Evolutionary conservation across 73 alveolate genomes (phyloP), one percentile per base, ranked within the genome.

Genomic region (Stentor roeselii): DNA sequence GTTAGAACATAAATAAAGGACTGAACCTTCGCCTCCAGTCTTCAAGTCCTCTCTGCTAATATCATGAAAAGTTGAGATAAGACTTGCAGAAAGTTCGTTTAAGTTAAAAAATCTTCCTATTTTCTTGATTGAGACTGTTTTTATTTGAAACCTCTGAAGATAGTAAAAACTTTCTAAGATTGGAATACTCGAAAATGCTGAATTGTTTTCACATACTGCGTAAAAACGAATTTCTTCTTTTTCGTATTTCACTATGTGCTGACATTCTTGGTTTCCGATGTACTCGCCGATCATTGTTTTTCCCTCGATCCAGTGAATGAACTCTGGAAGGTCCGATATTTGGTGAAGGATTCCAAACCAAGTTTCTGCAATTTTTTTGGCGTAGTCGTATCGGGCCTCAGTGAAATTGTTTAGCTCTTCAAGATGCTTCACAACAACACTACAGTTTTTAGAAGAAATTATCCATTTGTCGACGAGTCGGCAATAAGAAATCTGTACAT

Each of bases 1-100:
- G 6, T 11, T 11, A 50, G 6, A 50, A 11, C 67, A 11, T 11
- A 50, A 50, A 50, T 11, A 50, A 21, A 50, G 67, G 21, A 96
- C 98, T 27, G 98, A 88, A 35, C 99, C 99, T 90, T 96, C 99
- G 83, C 95, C 98, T 86, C 94, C 99, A 59, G 83, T 89, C 50
- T 90, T 87, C 39, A 95, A 95, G 60, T 93, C 82, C 86, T 91
- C 90, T 92, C 84, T 84, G 34, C 94, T 92, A 15, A 96, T 93
- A 58, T 82, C 60, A n/a, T 61, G 82, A 82, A 87, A 94, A 89
- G 88, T 89, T 2, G 78, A 75, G 82, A 37, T 76, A 74, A 94
- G 80, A 36, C 59, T 83, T 35, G 80, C 93, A 85, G 91, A 85
- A 36, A 93, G 77, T 75, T 86, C 90, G 84, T 85, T 91, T 59